Percentiles rank a stretch among this genome's conserved stretches.
These are phyloP conservation scores for Citropsis articulata DNA, from an alignment of 345 rosid genomes.

Conservation along the genomic window DNA sequence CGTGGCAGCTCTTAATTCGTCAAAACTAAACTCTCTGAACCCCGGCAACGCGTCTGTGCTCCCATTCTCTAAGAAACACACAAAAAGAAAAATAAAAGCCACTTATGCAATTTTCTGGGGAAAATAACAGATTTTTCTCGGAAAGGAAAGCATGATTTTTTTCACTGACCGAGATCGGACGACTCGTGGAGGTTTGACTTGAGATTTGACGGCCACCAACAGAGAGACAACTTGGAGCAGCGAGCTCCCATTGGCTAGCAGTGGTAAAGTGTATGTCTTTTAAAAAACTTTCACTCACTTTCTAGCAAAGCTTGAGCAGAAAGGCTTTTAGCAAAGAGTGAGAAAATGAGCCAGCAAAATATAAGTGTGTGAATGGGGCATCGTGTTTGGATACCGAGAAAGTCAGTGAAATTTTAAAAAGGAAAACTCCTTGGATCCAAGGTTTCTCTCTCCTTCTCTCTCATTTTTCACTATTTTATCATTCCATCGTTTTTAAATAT, in stretches of 20 bases:
- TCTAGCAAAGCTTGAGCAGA: conserved; percentile 10
- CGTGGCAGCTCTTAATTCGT: conserved; percentile 65
- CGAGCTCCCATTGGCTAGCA: conserved; percentile 70
- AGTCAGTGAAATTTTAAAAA: conserved; percentile 19
- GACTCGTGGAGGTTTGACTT: conserved; percentile 55
- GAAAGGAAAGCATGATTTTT: conserved; percentile 17
- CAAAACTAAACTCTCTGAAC: conserved; percentile 63
- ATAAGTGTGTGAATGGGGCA: conserved; percentile 21
- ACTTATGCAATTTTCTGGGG: not conserved
- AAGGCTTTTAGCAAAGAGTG: conserved; percentile 28
- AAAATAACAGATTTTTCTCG: conserved; percentile 20
- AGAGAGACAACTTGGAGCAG: conserved; percentile 84
- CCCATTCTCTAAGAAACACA: conserved; percentile 46
- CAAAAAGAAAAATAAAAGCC: conserved; percentile 1
- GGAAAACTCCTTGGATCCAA: conserved; percentile 42
- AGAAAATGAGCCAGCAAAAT: conserved; percentile 24
- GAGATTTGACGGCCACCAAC: conserved; percentile 81
- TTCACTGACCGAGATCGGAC: conserved; percentile 64
- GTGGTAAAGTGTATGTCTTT: not conserved
- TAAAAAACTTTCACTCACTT: conserved; percentile 15
- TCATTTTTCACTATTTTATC: conserved; percentile 21
- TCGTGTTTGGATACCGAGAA: conserved; percentile 43
- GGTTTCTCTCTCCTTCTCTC: conserved; percentile 8
- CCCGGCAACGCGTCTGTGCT: conserved; percentile 45
- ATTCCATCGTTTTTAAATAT: conserved; percentile 22